These are phyloP conservation scores for Salvia splendens DNA, from an alignment of 257 asterid species.

Conservation along the genomic window DNA sequence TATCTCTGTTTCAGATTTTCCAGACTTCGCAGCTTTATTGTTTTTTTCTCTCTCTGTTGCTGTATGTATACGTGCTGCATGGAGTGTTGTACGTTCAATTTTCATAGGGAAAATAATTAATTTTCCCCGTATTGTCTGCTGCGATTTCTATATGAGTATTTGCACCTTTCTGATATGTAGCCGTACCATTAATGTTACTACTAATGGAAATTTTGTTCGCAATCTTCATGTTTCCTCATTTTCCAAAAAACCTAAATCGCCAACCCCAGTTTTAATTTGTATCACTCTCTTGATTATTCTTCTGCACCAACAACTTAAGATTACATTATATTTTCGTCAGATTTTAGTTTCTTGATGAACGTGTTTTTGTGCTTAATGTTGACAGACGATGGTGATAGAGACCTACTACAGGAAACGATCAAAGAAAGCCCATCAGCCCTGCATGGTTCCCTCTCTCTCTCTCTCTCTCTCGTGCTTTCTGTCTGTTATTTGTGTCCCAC, in stretches of 20 bases:
- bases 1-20: slow-evolving; percentile 26
- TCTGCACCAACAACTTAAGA: not conserved
- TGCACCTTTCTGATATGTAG: slow-evolving; percentile 34
- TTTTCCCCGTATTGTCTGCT: slow-evolving; percentile 34
- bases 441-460: slow-evolving; percentile 38
- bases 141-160: slow-evolving; percentile 33
- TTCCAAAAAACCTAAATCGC: slow-evolving; percentile 45
- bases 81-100: slow-evolving; percentile 26
- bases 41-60: no score
- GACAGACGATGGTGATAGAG: slow-evolving; percentile 55
- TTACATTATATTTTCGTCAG: not conserved
- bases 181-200: slow-evolving; percentile 36
- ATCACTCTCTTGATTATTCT: no score
- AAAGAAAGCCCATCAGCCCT: slow-evolving; percentile 43
- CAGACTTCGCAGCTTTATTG: slow-evolving; percentile 35
- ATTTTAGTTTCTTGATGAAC: not conserved
- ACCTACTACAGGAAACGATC: slow-evolving; percentile 70
- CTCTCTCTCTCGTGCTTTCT: slow-evolving; percentile 32
- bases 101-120: slow-evolving; percentile 24
- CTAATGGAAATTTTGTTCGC: slow-evolving; percentile 31
- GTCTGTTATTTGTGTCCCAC: slow-evolving; percentile 43
- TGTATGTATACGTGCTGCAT: slow-evolving; percentile 35
- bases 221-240: slow-evolving; percentile 22
- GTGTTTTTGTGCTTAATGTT: slow-evolving; percentile 3
- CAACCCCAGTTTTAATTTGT: no score